Evolutionary conservation across 257 asterid genomes (phyloP).

Genomic region (Salvia splendens): DNA sequence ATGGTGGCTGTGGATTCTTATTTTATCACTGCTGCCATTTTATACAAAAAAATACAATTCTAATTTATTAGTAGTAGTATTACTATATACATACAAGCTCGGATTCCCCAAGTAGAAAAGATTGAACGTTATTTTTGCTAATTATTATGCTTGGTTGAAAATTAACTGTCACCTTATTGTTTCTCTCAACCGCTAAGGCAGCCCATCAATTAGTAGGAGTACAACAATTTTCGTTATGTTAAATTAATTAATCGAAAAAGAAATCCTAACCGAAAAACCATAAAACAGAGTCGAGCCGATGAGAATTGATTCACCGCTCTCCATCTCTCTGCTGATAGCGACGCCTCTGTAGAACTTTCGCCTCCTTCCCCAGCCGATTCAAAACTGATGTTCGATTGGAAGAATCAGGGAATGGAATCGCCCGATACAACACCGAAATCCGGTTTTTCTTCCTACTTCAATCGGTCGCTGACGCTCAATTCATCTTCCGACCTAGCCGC

Average conservation of each 20-base stretch:
- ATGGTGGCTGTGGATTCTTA: too few relatives aligned
- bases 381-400: conserved; percentile 40
- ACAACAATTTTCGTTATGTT: too few relatives aligned
- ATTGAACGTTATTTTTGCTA: not conserved
- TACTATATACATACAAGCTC: not conserved
- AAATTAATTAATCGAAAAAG: not conserved
- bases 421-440: conserved; percentile 15
- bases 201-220: too few relatives aligned
- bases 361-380: conserved; percentile 11
- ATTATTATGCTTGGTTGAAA: not conserved
- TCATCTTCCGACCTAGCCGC: conserved; percentile 20
- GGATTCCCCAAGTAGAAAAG: not conserved
- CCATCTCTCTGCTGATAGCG: conserved; percentile 27
- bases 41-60: too few relatives aligned
- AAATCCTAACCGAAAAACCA: conserved; percentile 6
- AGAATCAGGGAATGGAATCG: conserved; percentile 37
- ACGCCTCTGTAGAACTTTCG: conserved; percentile 33
- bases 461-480: conserved; percentile 60
- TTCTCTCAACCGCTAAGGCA: too few relatives aligned
- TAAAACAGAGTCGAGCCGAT: conserved; percentile 5
- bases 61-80: too few relatives aligned
- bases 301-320: not conserved
- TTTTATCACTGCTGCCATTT: too few relatives aligned
- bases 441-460: conserved; percentile 41
- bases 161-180: not conserved